Conservation (phyloP, 108 stramenopile species). For the Skeletonema potamos region DNA sequence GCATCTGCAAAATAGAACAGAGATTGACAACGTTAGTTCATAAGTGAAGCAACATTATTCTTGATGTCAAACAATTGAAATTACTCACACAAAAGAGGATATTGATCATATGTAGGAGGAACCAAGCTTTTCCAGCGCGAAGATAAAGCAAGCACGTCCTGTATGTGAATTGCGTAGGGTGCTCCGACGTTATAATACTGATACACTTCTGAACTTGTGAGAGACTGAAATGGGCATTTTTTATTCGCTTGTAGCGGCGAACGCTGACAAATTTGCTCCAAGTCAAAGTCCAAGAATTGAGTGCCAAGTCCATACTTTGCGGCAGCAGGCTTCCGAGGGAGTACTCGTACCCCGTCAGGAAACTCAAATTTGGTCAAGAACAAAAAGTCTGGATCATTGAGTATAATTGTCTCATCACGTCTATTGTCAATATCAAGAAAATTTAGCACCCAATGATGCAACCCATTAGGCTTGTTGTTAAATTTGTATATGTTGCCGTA, state of each 20-base stretch:
- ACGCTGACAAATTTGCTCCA: constrained; percentile 43
- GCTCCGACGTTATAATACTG: constrained; percentile 45
- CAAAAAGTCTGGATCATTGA: constrained; percentile 63
- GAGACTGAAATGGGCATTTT: constrained; percentile 25
- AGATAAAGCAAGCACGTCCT: constrained; percentile 48
- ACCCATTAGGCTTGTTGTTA: constrained; percentile 59
- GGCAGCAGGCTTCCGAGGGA: constrained; percentile 44
- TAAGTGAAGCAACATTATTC: no score
- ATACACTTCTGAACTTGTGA: constrained; percentile 37
- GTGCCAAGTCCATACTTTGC: constrained; percentile 53
- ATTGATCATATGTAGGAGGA: constrained; percentile 51
- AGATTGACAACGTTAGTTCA: no score
- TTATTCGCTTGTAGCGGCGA: not conserved
- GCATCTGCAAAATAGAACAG: no score
- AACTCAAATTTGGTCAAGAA: constrained; percentile 52
- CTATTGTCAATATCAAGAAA: constrained; percentile 25
- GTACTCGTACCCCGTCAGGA: constrained; percentile 15
- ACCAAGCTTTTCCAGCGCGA: constrained; percentile 46
- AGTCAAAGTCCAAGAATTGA: constrained; percentile 57
- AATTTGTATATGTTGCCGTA: constrained; percentile 55
- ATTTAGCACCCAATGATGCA: constrained; percentile 44
- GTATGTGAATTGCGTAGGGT: constrained; percentile 50
- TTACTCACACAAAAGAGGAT: constrained; percentile 44
- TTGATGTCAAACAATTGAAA: no score
- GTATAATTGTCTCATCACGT: constrained; percentile 42